Percentiles rank a stretch among this genome's conserved stretches.
Evolutionary conservation across 2,329 filamentous ascomycete species (phyloP).

Genomic region (Fusarium praegraminearum): DNA sequence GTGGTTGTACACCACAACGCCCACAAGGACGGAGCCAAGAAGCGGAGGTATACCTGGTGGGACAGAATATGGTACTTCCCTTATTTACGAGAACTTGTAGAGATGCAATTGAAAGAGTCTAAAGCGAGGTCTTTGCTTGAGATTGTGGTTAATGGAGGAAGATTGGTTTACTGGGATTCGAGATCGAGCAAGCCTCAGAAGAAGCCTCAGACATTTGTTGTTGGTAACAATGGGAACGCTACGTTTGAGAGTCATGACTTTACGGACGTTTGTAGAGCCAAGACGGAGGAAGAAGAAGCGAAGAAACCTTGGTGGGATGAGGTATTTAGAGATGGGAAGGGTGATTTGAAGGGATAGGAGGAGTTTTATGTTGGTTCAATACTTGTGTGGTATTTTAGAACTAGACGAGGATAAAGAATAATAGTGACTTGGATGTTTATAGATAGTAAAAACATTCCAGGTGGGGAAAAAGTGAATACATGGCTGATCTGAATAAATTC

Average conservation of each 20-base stretch:
- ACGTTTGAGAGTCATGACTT: neutral
- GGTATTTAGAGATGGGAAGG: conserved; percentile 32
- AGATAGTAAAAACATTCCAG: neutral
- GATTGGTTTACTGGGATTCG: conserved; percentile 26
- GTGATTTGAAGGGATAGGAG: neutral
- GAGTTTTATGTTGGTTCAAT: neutral
- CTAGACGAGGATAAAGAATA: neutral
- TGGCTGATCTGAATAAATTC: neutral
- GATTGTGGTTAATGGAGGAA: neutral
- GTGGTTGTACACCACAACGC: conserved; percentile 43
- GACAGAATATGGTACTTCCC: conserved; percentile 42
- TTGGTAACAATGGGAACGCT: fast-evolving
- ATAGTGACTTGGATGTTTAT: neutral
- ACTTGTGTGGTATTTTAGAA: neutral
- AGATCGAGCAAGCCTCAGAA: conserved; percentile 1
- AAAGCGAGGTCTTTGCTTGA: neutral
- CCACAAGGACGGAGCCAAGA: conserved; percentile 23
- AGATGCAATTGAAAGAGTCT: conserved; percentile 1
- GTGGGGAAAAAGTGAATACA: neutral
- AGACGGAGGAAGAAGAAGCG: neutral
- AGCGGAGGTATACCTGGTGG: conserved; percentile 34
- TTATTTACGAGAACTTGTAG: conserved; percentile 17
- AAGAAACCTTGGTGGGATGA: conserved; percentile 26
- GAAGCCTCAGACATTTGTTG: conserved; percentile 16
- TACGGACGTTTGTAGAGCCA: neutral